Conservation (phyloP, 1,284 basidiomycete species). For the Trametes pubescens region DNA sequence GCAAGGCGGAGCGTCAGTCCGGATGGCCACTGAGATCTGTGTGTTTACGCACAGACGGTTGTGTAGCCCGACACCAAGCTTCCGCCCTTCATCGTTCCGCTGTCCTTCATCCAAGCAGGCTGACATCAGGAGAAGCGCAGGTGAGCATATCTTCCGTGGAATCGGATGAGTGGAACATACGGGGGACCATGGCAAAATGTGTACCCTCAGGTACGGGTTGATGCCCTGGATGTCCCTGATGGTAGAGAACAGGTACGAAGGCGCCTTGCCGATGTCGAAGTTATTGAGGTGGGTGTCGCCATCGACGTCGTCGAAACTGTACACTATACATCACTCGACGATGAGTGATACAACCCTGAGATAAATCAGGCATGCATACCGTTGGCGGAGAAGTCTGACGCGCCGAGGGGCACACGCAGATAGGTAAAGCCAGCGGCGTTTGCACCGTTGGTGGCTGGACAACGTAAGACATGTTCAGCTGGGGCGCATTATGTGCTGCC, state of each 20-base stretch:
- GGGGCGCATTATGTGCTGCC: background rate
- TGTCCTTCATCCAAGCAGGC: constrained; percentile 63
- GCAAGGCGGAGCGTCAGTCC: background rate
- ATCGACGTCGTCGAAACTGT: constrained; percentile 54
- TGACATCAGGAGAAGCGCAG: constrained; percentile 27
- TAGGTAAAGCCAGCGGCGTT: constrained; percentile 57
- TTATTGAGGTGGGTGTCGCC: constrained; percentile 51
- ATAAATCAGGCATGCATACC: constrained; percentile 32
- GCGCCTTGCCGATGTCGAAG: constrained; percentile 55
- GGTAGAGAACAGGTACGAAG: constrained; percentile 54
- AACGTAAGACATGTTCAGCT: background rate
- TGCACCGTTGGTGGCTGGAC: constrained; percentile 53
- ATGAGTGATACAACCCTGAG: too few species aligned
- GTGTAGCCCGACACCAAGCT: constrained; percentile 48
- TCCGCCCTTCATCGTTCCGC: constrained; percentile 54
- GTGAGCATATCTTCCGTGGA: background rate
- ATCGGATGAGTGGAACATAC: constrained; percentile 36
- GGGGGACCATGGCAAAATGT: constrained; percentile 60
- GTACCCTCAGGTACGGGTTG: constrained; percentile 51
- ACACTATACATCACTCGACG: constrained; percentile 43
- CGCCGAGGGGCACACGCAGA: constrained; percentile 61
- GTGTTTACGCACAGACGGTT: constrained; percentile 46
- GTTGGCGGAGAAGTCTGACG: constrained; percentile 53
- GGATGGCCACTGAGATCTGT: background rate
- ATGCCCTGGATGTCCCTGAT: constrained; percentile 56